Percentiles rank a stretch among this genome's conserved stretches.
phyloP scores from a whole-genome alignment of 2,329 filamentous ascomycete genomes.

The Fusarium pseudonygamai region DNA sequence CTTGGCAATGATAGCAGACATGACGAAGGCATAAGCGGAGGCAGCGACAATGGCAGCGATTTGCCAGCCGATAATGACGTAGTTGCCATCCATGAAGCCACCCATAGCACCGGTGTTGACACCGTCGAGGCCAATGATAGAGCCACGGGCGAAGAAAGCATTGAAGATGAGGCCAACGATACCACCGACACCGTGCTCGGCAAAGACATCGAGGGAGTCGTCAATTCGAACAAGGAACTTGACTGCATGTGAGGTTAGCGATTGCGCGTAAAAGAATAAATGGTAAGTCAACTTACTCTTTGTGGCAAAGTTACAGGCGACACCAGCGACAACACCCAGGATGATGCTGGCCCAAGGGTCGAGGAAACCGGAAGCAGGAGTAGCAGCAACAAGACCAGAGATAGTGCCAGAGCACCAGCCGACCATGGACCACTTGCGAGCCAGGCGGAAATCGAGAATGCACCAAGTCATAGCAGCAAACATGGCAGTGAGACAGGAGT shows the following conservation, averaged over 20 bases:
- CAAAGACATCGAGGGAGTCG: slow-evolving; percentile 77
- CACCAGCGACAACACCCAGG: slow-evolving; percentile 72
- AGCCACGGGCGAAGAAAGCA: slow-evolving; percentile 74
- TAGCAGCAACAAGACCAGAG: slow-evolving; percentile 75
- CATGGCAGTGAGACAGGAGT: slow-evolving; percentile 91
- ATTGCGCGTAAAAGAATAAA: not conserved
- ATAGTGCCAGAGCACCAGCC: slow-evolving; percentile 79
- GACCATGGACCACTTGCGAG: slow-evolving; percentile 89
- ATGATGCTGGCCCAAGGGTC: slow-evolving; percentile 73
- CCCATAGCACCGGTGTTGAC: slow-evolving; percentile 75
- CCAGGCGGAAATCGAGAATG: slow-evolving; percentile 92
- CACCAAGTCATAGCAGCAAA: slow-evolving; percentile 95
- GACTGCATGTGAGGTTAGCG: slow-evolving; percentile 49
- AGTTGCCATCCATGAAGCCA: slow-evolving; percentile 81
- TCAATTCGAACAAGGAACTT: slow-evolving; percentile 72
- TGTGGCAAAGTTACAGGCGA: slow-evolving; percentile 74
- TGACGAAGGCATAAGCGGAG: slow-evolving; percentile 74
- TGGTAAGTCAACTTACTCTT: slow-evolving; percentile 54
- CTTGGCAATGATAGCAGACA: slow-evolving; percentile 79
- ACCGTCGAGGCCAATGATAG: slow-evolving; percentile 78
- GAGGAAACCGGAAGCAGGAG: slow-evolving; percentile 74
- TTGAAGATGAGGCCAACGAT: slow-evolving; percentile 78
- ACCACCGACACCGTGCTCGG: slow-evolving; percentile 75
- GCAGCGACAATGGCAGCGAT: slow-evolving; percentile 77
- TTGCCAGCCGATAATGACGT: slow-evolving; percentile 79